A percentile compares a stretch with the other conserved stretches of the same genome.
phyloP scores from a whole-genome alignment of 1,284 basidiomycete species.

The Phellopilus nigrolimitatus region DNA sequence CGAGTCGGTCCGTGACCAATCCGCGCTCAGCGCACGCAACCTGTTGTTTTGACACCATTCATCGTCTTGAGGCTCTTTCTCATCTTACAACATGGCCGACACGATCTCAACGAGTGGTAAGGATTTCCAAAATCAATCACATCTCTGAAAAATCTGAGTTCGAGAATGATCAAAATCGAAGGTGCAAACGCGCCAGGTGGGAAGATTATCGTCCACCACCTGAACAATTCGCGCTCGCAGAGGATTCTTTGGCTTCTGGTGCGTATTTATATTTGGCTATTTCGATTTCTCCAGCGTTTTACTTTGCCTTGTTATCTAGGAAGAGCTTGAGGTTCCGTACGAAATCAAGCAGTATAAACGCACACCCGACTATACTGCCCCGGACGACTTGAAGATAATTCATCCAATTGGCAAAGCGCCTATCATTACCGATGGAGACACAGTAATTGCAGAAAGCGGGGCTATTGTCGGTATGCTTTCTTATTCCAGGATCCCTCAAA shows the following conservation, averaged over 20 bases:
- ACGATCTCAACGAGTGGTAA: not conserved
- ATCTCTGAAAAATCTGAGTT: not conserved
- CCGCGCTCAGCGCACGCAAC: too few species aligned
- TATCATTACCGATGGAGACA: slow-evolving; percentile 41
- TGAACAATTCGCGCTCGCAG: slow-evolving; percentile 48
- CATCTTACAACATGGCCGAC: not conserved
- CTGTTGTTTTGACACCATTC: too few species aligned
- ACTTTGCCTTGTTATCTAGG: slow-evolving; percentile 29
- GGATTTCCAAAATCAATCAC: slow-evolving; percentile 10
- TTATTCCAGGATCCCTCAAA: too few species aligned
- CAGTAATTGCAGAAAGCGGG: slow-evolving; percentile 44
- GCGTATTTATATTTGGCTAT: slow-evolving; percentile 9
- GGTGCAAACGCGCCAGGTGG: not conserved
- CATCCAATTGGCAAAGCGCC: slow-evolving; percentile 44
- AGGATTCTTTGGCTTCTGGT: slow-evolving; percentile 53
- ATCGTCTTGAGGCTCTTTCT: too few species aligned
- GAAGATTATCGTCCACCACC: slow-evolving; percentile 40
- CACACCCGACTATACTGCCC: slow-evolving; percentile 33
- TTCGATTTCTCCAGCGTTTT: not conserved
- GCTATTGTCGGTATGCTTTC: slow-evolving; percentile 40
- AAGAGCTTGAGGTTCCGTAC: slow-evolving; percentile 46
- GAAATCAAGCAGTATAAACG: slow-evolving; percentile 45
- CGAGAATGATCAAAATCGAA: not conserved
- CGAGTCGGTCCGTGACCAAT: too few species aligned
- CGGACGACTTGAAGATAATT: slow-evolving; percentile 36